These are phyloP conservation scores for Kazachstania viticola DNA, from an alignment of 805 yeast species.

Conservation along the genomic window DNA sequence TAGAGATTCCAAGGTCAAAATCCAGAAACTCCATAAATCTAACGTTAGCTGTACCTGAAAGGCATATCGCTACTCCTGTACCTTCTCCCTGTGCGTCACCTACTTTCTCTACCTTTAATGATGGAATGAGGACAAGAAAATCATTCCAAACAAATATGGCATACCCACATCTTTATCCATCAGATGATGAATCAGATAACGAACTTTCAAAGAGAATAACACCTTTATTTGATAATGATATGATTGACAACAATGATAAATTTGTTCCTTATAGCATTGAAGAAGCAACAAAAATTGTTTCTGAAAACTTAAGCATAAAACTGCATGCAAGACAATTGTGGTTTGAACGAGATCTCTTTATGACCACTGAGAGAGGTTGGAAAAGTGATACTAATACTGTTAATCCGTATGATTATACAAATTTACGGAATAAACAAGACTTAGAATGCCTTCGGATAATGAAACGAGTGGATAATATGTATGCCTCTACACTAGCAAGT, in stretches of 20 bases:
- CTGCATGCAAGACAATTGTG: conserved; percentile 62
- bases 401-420: conserved; percentile 23
- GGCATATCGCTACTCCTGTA: conserved; percentile 66
- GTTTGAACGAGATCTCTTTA: conserved; percentile 57
- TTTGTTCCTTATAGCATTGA: conserved; percentile 59
- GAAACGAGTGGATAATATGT: conserved; percentile 49
- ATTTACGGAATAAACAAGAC: conserved; percentile 7
- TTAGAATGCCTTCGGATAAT: conserved; percentile 27
- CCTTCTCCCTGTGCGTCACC: conserved; percentile 71
- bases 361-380: conserved; percentile 66
- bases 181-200: conserved; percentile 27
- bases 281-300: conserved; percentile 67
- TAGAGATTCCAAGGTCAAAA: conserved; percentile 46
- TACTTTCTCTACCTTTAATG: conserved; percentile 8
- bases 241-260: conserved; percentile 5
- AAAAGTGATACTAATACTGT: conserved; percentile 17
- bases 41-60: conserved; percentile 21
- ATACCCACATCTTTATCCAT: conserved; percentile 57
- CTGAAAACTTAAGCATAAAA: conserved; percentile 50
- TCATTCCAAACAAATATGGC: conserved; percentile 55
- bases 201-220: conserved; percentile 10
- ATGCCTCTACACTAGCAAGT: conserved; percentile 38
- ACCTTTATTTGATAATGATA: not conserved
- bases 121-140: conserved; percentile 33
- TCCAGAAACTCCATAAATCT: conserved; percentile 21